Base-by-base conservation (phyloP, 495 filamentous ascomycete genomes). In the Penicilliopsis zonata region DNA sequence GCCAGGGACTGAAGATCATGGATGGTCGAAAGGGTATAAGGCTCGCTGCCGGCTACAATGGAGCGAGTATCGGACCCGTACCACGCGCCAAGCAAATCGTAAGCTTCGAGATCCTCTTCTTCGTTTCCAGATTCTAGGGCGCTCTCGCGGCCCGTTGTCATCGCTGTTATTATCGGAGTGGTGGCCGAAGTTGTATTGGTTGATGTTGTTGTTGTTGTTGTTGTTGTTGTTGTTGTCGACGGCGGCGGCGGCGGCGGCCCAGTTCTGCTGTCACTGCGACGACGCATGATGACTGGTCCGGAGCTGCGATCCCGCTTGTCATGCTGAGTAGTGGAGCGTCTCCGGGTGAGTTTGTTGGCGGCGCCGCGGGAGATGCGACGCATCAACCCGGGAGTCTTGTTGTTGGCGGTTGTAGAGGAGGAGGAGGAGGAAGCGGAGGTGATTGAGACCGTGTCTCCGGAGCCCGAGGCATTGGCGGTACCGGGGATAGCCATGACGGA, bases 201-300 rank as follows among this genome's bases (percentile, higher is more conserved):
- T n/a, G n/a, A n/a, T n/a, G 57, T 46, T n/a, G n/a, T n/a, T n/a
- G n/a, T n/a, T n/a, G n/a, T n/a, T n/a, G n/a, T n/a, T n/a, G n/a
- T n/a, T n/a, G n/a, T n/a, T n/a, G n/a, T n/a, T n/a, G n/a, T n/a
- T 48, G 78, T 73, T 4, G 58, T 65, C 4, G 72, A 72, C n/a
- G n/a, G n/a, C n/a, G n/a, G n/a, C n/a, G n/a, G n/a, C n/a, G n/a
- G n/a, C n/a, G n/a, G n/a, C n/a, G n/a, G n/a, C n/a, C n/a, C n/a
- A 33, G 72, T 78, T 47, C 79, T 87, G 57, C 83, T 90, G 49
- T 92, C 86, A 46, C 86, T 92, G 33, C 87, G 73, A 34, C 83
- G 70, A 32, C 90, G 76, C 55, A 90, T 73, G 18, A 93, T 77
- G 16, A 88, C 78, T 2, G 90, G 90, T 0, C 90, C 90, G 15